A percentile compares a stretch with the other conserved stretches of the same genome.
These are phyloP conservation scores for Endoconidiophora polonica DNA, from an alignment of 2,329 filamentous ascomycete species.

Conservation along the genomic window DNA sequence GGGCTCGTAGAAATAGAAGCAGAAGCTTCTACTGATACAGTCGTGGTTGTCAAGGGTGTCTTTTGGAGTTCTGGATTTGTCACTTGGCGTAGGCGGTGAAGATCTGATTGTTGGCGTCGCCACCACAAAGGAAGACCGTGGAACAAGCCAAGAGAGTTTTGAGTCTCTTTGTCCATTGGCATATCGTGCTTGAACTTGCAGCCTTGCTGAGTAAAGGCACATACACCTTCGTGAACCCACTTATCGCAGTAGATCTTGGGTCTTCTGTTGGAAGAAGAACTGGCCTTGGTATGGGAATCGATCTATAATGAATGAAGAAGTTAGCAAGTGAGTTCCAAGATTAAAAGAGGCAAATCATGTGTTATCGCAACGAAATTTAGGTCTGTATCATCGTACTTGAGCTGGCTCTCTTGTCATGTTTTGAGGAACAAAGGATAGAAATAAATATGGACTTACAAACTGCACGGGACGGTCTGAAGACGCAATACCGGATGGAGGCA, in stretches of 20 bases:
- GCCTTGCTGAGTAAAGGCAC: constrained; percentile 70
- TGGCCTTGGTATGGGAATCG: not conserved
- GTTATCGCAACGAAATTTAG: no score
- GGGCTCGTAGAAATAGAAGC: no score
- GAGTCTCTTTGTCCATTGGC: constrained; percentile 50
- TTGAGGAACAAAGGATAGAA: not conserved
- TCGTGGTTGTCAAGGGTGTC: no score
- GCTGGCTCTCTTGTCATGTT: no score
- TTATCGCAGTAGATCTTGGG: constrained; percentile 70
- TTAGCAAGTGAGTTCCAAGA: not conserved
- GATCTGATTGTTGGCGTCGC: constrained; percentile 22
- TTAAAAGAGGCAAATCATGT: not conserved
- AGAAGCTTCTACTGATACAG: no score
- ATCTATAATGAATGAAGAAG: constrained; percentile 2
- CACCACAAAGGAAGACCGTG: constrained; percentile 46
- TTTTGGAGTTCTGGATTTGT: not conserved
- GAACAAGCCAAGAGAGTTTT: constrained; percentile 54
- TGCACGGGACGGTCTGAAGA: constrained; percentile 23
- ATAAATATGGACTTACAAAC: constrained; percentile 21
- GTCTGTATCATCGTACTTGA: no score
- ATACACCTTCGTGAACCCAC: constrained; percentile 76
- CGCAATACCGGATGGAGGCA: constrained; percentile 18
- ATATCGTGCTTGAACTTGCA: constrained; percentile 87
- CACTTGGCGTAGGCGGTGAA: constrained; percentile 3
- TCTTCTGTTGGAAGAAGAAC: constrained; percentile 19